Evolutionary conservation across 129 eudicot species (phyloP), one percentile per base, ranked within the genome.

Genomic region (Arctium minus): DNA sequence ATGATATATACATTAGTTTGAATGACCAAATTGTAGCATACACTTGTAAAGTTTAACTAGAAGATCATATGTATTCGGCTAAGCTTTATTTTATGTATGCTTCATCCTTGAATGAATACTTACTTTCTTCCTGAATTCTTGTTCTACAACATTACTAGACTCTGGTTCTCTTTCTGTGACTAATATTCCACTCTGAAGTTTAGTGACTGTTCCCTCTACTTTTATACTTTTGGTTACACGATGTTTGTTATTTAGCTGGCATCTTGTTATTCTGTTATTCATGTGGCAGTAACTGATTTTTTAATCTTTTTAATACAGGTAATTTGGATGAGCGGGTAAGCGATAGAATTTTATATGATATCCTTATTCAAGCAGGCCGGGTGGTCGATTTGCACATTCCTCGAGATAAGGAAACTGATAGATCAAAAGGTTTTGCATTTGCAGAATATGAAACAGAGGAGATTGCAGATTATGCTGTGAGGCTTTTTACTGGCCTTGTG

Each of bases 281-380:
- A 68, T 53, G 27, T 71, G 36, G 17, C 10, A 71, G 4, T 65
- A 64, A 38, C 69, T 68, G 50, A 37, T 75, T 1, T 74, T 53
- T 82, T 7, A 5, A 8, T 56, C 1, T 0, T 9, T 83, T 71
- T 29, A 30, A 8, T 36, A 60, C 91, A 95, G 94, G 97, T 74
- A 91, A 90, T 86, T 86, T 95, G 90, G 99, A 95, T 81, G 99
- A 92, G 87, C 88, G 93, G 81, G 99, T 95, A 22, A 92, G 84
- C 27, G 97, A 95, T 42, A 95, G 99, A 88, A 93, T 95, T 74
- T 79, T 95, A 84, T 95, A 92, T 83, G 99, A 95, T 78, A 93
- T 95, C 31, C 90, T 95, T 22, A 95, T 95, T 88, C 97, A 95
- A 83, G 99, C 97, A 17, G 99, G 99, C 1, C 97, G 92, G 15